Evolutionary conservation across 495 filamentous ascomycete genomes (phyloP).

Genomic region (Bathelium albidoporum): DNA sequence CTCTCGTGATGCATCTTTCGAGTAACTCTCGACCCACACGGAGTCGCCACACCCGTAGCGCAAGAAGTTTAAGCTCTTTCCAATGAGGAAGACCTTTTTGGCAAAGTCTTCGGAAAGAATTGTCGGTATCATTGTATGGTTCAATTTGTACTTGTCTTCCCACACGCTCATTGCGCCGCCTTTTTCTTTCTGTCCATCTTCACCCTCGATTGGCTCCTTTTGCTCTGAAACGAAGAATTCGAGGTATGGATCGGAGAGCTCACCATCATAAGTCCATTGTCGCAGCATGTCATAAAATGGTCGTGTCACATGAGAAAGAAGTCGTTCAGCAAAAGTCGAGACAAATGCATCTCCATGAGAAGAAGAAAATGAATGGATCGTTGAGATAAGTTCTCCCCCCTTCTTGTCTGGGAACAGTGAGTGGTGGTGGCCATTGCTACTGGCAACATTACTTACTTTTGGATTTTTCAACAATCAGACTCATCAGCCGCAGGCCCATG

Average conservation of each 20-base stretch:
- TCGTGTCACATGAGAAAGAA: slow-evolving; percentile 81
- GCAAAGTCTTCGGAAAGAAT: slow-evolving; percentile 90
- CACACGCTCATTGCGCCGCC: slow-evolving; percentile 76
- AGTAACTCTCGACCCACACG: slow-evolving; percentile 92
- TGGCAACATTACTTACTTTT: slow-evolving; percentile 43
- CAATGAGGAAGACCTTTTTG: slow-evolving; percentile 90
- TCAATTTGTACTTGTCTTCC: slow-evolving; percentile 93
- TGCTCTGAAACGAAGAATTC: slow-evolving; percentile 95
- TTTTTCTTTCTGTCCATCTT: slow-evolving; percentile 32
- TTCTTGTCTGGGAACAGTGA: slow-evolving; percentile 48
- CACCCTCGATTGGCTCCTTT: slow-evolving; percentile 36
- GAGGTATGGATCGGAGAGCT: slow-evolving; percentile 86
- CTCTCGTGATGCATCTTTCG: slow-evolving; percentile 86
- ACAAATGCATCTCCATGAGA: slow-evolving; percentile 95
- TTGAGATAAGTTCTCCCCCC: slow-evolving; percentile 85
- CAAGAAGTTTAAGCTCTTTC: slow-evolving; percentile 97
- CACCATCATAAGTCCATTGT: slow-evolving; percentile 97
- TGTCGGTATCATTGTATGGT: slow-evolving; percentile 75
- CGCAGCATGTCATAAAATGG: slow-evolving; percentile 96
- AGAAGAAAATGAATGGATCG: slow-evolving; percentile 86
- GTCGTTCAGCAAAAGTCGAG: slow-evolving; percentile 82
- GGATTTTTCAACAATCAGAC: slow-evolving; percentile 82
- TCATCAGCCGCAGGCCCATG: slow-evolving; percentile 92
- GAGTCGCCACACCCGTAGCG: slow-evolving; percentile 88
- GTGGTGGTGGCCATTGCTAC: not conserved